Evolutionary conservation across 257 asterid species (phyloP).

Genomic region (Solanum rostratum): DNA sequence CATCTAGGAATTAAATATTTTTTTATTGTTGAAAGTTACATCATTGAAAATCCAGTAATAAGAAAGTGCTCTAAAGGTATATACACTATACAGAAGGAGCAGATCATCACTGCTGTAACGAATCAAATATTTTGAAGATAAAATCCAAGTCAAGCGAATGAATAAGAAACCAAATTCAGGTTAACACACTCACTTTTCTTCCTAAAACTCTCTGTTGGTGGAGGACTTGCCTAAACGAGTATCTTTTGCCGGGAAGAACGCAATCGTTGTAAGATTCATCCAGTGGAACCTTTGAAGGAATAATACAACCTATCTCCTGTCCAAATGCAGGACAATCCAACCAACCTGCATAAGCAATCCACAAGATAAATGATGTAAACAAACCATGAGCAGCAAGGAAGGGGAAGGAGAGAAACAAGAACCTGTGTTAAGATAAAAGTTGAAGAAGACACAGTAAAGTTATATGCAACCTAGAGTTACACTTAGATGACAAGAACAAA

Average conservation of each 20-base stretch:
- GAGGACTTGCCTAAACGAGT: conserved; percentile 81
- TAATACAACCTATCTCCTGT: conserved; percentile 54
- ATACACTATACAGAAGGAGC: neutral
- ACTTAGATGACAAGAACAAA: neutral
- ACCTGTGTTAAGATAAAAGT: neutral
- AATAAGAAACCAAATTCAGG: neutral
- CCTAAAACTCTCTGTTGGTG: conserved; percentile 66
- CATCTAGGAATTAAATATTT: neutral
- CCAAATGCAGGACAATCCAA: conserved; percentile 84
- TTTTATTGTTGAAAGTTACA: neutral
- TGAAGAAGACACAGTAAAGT: neutral
- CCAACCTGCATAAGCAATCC: conserved; percentile 61
- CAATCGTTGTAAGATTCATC: conserved; percentile 69
- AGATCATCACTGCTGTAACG: neutral
- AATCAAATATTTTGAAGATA: neutral
- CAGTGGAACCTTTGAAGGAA: conserved; percentile 96
- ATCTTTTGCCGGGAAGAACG: conserved; percentile 81
- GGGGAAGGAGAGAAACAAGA: neutral
- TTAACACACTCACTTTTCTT: conserved; percentile 47
- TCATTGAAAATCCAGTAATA: neutral
- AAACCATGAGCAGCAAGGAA: neutral
- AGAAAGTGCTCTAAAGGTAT: neutral
- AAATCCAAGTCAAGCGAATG: neutral
- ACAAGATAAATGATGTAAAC: neutral
- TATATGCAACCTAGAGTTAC: neutral